A percentile compares a stretch with the other conserved stretches of the same genome.
Conservation (phyloP, 441 rosid genomes). For the Populus hybrid region DNA sequence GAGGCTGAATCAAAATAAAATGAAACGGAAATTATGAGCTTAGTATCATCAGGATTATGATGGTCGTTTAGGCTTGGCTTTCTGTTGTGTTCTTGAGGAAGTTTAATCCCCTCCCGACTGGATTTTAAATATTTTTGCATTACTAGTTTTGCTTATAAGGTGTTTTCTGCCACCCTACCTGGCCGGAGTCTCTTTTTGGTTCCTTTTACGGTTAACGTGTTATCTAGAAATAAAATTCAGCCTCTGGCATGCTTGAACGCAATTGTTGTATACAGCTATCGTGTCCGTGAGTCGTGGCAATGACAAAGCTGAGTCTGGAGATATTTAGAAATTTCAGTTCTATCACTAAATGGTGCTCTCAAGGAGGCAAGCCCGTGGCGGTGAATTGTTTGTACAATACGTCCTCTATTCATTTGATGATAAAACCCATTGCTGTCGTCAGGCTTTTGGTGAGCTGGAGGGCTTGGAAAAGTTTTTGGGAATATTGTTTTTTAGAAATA, state of each 20-base stretch:
- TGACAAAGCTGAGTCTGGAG: neutral
- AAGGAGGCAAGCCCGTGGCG: no score
- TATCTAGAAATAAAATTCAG: neutral
- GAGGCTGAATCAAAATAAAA: slow-evolving; percentile 17
- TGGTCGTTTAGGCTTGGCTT: neutral
- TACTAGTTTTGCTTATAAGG: neutral
- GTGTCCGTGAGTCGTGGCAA: neutral
- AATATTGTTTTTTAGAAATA: no score
- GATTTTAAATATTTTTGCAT: slow-evolving; percentile 1
- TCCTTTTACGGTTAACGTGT: neutral
- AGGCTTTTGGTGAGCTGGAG: no score
- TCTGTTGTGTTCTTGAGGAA: neutral
- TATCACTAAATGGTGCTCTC: no score
- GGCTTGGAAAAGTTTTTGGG: no score
- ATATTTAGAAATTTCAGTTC: no score
- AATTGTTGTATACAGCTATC: neutral
- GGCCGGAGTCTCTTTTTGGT: neutral
- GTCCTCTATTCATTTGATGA: no score
- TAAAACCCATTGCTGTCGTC: no score
- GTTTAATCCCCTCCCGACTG: neutral
- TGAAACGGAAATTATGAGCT: neutral
- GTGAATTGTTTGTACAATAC: no score
- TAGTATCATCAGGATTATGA: neutral
- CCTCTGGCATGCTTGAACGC: neutral
- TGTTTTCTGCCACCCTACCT: neutral